Base-by-base conservation (phyloP, 331 rosid species). In the Dryas integrifolia region DNA sequence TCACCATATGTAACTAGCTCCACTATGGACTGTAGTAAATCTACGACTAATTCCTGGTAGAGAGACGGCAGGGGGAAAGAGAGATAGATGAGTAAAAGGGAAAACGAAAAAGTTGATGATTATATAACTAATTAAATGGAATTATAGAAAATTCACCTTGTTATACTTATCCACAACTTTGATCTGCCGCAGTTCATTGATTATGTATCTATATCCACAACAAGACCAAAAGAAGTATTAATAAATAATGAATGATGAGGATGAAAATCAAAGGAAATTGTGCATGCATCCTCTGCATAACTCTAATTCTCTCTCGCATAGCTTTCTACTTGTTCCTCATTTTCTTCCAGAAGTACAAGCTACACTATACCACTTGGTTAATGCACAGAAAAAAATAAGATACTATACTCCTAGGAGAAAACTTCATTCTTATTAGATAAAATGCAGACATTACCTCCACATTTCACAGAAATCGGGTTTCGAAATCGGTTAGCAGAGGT, bases 1-100 rank as follows among this genome's bases (percentile, higher is more conserved):
- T 92, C 89, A 1, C 98, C 98, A 69, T 88, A 92, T 3, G 89
- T 89, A 74, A 89, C 91, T 73, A 90, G 83, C 87, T 92, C 98
- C 70, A 86, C 96, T 73, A 86, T 75, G 77, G 92, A 92, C 84
- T 89, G 93, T 82, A 89, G 73, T 49, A 87, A 82, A 82, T 92
- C 97, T 68, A 86, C 63, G 73, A 92, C 96, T 68, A 82, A 38
- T 40, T 92, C 97, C 97, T 92, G 87, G 16, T 59, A 11, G 39
- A 59, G 59, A 30, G 21, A 39, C 5, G 7, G 45, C 30, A 15
- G 21, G 6, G 39, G 43, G 48, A 7, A 46, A 15, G 16, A 45
- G 45, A 72, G 47, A 45, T 1, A 46, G 5, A 59, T n/a, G n/a
- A 58, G 66, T 57, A 5, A 9, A 57, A 26, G 13, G 30, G 9